phyloP scores from a whole-genome alignment of 2,329 filamentous ascomycete genomes.

The Penicillium palitans region DNA sequence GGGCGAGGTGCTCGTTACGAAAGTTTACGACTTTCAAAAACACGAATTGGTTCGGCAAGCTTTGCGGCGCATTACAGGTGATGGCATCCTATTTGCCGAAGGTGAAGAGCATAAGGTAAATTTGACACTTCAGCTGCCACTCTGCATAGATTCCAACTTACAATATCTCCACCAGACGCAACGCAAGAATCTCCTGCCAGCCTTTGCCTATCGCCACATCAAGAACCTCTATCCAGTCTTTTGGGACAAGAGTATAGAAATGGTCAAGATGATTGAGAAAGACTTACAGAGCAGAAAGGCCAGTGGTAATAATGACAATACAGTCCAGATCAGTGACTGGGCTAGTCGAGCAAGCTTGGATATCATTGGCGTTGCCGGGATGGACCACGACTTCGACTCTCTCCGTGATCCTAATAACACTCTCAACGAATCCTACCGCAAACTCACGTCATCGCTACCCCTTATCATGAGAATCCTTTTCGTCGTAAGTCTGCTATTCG shows the following conservation, averaged over 20 bases:
- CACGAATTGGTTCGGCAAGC: constrained; percentile 51
- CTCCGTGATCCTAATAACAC: constrained; percentile 61
- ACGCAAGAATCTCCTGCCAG: constrained; percentile 75
- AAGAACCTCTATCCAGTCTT: constrained; percentile 83
- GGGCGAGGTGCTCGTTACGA: constrained; percentile 68
- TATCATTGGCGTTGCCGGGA: constrained; percentile 71
- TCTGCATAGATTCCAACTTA: neutral
- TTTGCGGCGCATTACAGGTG: constrained; percentile 42
- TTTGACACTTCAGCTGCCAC: no score
- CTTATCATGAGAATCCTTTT: constrained; percentile 49
- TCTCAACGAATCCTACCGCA: constrained; percentile 49
- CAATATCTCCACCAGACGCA: constrained; percentile 46
- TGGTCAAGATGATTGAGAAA: constrained; percentile 60
- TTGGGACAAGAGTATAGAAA: constrained; percentile 73
- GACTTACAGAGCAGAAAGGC: constrained; percentile 42
- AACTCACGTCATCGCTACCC: constrained; percentile 25
- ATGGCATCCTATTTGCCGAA: constrained; percentile 68
- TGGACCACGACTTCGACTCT: constrained; percentile 70
- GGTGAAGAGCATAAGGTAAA: constrained; percentile 80
- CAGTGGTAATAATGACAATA: constrained; percentile 37
- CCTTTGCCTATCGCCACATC: constrained; percentile 82
- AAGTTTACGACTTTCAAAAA: constrained; percentile 70
- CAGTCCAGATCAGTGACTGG: constrained; percentile 63
- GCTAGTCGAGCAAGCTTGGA: constrained; percentile 69
- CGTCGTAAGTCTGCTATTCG: constrained; percentile 57